Evolutionary conservation across 164 flowering plant species (phyloP), one percentile per base, ranked within the genome.

Genomic region (Nymphaea thermarum): DNA sequence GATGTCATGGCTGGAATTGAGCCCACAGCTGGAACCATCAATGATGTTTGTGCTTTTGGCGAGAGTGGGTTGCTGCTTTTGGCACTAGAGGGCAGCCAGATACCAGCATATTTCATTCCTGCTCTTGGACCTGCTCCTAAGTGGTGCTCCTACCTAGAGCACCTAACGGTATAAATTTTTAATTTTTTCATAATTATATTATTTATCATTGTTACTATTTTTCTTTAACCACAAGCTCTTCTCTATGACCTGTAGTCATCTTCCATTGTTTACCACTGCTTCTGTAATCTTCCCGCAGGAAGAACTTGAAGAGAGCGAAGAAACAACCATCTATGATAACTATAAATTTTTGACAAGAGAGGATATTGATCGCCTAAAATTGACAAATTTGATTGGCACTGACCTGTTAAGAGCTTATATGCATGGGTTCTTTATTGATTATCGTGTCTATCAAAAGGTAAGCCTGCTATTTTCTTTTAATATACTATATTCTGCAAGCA

Each of bases 71-170:
- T 94, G 87, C 82, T 94, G 73, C 70, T 89, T 53, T 75, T 94
- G 84, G 98, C 96, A 69, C 73, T 94, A 60, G 97, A 94, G 66
- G 65, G 80, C 71, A 81, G 88, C 77, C 91, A 88, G 75, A 91
- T 94, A 76, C 97, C 97, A 2, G 83, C 91, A 62, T 88, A 91
- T 78, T 94, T 89, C 72, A 67, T 91, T 73, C 98, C 98, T 74
- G 84, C 91, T 66, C 77, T 94, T 43, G 98, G 98, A 63, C 93
- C 97, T 70, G 97, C 93, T 60, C 98, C 98, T 0, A 94, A 90
- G 74, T 94, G 97, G 98, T 87, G 94, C 68, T 81, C 96, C 53
- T 78, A 81, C 74, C 78, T 94, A 62, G 97, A 93, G 73, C 83
- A 82, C 68, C 68, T 93, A 70, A 93, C 98, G 72, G 98, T 93